These are phyloP conservation scores for Suillus weaverae DNA, from an alignment of 768 basidiomycete genomes.

Conservation along the genomic window DNA sequence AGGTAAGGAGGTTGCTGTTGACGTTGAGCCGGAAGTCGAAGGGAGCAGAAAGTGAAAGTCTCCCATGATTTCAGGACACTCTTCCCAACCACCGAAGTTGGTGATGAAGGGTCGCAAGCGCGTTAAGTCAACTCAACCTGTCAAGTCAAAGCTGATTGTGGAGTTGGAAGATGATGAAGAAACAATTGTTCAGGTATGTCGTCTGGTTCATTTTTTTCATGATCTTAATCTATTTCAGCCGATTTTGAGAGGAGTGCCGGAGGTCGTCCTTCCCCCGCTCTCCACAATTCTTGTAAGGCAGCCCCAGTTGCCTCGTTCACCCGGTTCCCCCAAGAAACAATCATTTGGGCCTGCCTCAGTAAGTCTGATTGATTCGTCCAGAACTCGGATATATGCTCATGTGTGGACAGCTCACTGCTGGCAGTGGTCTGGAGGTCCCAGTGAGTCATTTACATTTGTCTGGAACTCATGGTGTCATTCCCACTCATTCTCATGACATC, in stretches of 20 bases:
- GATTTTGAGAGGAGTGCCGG: not conserved
- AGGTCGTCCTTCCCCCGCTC: not conserved
- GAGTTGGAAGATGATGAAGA: not conserved
- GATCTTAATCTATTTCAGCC: not conserved
- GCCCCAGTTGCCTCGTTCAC: not conserved
- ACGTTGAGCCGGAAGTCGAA: too few species aligned
- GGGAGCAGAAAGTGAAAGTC: too few species aligned
- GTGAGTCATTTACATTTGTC: too few species aligned
- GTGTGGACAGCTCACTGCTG: too few species aligned
- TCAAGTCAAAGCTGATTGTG: not conserved
- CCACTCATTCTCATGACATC: too few species aligned
- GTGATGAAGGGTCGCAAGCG: not conserved
- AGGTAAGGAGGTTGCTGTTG: too few species aligned
- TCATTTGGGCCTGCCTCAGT: not conserved
- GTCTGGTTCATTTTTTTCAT: not conserved
- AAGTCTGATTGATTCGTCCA: not conserved
- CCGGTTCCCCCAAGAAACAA: not conserved
- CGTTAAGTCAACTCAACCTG: not conserved
- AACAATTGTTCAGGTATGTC: not conserved
- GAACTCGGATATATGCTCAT: too few species aligned
- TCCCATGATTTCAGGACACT: not conserved
- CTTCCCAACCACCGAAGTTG: not conserved
- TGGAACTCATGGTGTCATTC: too few species aligned
- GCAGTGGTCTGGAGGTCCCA: too few species aligned
- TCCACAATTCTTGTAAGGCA: not conserved